A percentile compares a stretch with the other conserved stretches of the same genome.
Evolutionary conservation across 169 alveolate species (phyloP).

Genomic region (Sarcocystis neurona): DNA sequence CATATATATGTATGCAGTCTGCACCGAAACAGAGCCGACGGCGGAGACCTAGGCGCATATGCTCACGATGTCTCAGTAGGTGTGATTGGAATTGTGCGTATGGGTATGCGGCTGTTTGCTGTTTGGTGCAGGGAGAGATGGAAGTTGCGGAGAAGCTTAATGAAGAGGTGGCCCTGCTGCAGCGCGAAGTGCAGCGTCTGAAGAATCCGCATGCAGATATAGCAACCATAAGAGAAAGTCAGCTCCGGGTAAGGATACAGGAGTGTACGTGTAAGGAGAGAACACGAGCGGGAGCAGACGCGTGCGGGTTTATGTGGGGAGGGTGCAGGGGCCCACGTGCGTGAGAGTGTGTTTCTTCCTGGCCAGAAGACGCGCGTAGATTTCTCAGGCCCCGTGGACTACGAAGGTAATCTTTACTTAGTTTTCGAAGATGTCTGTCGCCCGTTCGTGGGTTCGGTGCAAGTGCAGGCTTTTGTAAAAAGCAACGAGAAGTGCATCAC

Average conservation of each 20-base stretch:
- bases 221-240: conserved; percentile 56
- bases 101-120: conserved; percentile 33
- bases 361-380: no score
- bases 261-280: background rate
- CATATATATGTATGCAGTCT: background rate
- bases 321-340: no score
- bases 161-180: conserved; percentile 71
- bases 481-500: no score
- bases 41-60: background rate
- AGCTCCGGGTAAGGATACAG: conserved; percentile 42
- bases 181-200: conserved; percentile 58
- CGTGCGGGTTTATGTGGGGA: no score
- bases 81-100: background rate
- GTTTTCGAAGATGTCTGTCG: no score
- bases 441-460: no score
- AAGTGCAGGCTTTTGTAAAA: no score
- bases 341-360: no score
- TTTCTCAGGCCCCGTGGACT: no score
- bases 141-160: conserved; percentile 71
- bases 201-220: conserved; percentile 59
- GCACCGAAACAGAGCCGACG: no score
- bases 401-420: no score
- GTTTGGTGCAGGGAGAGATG: conserved; percentile 69
- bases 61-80: background rate
- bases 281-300: no score